Evolutionary conservation across 2,329 filamentous ascomycete genomes (phyloP), one percentile per base, ranked within the genome.

Genomic region (Aureobasidium mangrovei): DNA sequence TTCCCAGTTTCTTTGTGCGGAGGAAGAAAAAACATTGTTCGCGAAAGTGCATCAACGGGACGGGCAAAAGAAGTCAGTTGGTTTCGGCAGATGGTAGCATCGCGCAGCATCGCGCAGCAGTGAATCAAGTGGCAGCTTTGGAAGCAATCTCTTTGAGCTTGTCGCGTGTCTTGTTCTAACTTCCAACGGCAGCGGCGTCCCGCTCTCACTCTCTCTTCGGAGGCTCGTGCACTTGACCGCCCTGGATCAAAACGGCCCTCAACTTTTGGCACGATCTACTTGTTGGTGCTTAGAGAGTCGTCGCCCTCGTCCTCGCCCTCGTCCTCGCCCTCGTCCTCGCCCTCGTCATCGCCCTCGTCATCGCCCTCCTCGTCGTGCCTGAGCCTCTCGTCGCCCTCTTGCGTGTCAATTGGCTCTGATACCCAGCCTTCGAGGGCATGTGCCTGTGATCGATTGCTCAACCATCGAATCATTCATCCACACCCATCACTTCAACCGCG

Each of bases 391-490:
- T 18, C 7, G n/a, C 18, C n/a, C 32, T 35, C 32, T 7, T 29
- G 39, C 40, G 41, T 28, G 47, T 53, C 49, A 53, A 53, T 53
- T 53, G 40, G 28, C 31, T 38, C 32, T 24, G 18, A 18, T 18
- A 18, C 18, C 44, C 27, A 5, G 26, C 9, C 40, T 42, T 26
- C 24, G 29, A 52, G 38, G 39, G 38, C 38, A 52, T 52, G 47
- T 31, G 38, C 47, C 12, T 33, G 47, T 52, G 47, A 52, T 35
- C 47, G 47, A 52, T 28, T 52, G 47, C 39, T 52, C 47, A 46
- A 47, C 52, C 52, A 35, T 43, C 52, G 52, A 45, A 33, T 36
- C 36, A 40, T 9, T 46, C 35, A 9, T 38, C 26, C 41, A 7
- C 18, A 43, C 18, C 18, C 18, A 18, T 18, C 18, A 18, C 18